phyloP scores from a whole-genome alignment of 352 stramenopile species.

The Pythium graminicola region DNA sequence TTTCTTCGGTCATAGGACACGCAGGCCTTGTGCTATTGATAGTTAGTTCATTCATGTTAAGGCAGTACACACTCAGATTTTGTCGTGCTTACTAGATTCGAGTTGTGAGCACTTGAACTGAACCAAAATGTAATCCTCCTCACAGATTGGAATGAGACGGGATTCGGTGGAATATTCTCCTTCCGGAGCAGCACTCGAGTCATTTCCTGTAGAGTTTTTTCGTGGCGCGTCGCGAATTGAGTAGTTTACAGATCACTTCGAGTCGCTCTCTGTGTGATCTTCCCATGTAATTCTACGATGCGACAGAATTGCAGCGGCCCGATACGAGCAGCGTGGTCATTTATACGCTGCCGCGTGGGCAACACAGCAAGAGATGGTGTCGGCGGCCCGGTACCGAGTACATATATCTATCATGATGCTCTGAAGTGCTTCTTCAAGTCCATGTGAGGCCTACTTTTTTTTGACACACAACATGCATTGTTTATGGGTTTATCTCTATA shows the following conservation, averaged over 20 bases:
- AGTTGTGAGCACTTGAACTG: too few relatives aligned
- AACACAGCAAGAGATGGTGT: too few relatives aligned
- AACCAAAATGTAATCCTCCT: too few relatives aligned
- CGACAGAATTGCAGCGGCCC: not conserved
- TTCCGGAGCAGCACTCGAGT: constrained; percentile 1
- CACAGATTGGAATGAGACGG: constrained; percentile 2
- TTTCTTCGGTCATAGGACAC: too few relatives aligned
- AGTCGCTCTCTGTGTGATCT: not conserved
- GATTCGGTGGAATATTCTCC: constrained; percentile 1
- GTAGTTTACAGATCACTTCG: constrained; percentile 1
- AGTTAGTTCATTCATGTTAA: too few relatives aligned
- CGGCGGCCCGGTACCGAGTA: too few relatives aligned
- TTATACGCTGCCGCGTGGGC: too few relatives aligned
- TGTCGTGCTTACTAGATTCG: too few relatives aligned
- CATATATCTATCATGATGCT: too few relatives aligned
- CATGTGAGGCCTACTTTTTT: constrained; percentile 7
- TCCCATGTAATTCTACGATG: constrained; percentile 6
- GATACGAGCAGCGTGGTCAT: not conserved
- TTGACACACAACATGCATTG: constrained; percentile 13
- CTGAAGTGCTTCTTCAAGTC: too few relatives aligned
- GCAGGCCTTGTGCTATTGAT: too few relatives aligned
- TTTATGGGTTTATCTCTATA: constrained; percentile 15
- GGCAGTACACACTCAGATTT: too few relatives aligned
- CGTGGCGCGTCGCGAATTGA: not conserved
- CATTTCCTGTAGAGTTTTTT: constrained; percentile 4